Evolutionary conservation across 2,329 filamentous ascomycete genomes (phyloP), one percentile per base, ranked within the genome.

Genomic region (Monosporascus cannonballus): DNA sequence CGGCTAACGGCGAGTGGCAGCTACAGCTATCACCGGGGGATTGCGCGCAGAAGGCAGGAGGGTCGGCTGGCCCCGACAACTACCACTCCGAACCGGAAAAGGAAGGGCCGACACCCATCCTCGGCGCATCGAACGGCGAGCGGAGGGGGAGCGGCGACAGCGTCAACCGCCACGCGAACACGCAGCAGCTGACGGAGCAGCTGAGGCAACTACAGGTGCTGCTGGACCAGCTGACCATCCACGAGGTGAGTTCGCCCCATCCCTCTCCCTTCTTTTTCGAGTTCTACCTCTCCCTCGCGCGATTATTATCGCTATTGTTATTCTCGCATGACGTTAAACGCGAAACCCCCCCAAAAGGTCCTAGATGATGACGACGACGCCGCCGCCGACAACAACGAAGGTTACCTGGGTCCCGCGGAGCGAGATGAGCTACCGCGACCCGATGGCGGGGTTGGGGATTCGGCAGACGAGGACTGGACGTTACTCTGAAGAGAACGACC

Each of bases 151-250:
- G 4, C 30, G 22, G 9, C 17, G 34, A 25, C 15, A 20, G 30
- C 20, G 18, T 20, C 17, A 42, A n/a, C 9, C 18, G 36, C 20
- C 41, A 18, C 7, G 20, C 41, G 18, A 24, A n/a, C n/a, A 46
- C 22, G 42, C 36, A 46, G 44, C 51, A 50, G 30, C 45, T 58
- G 6, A 44, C 54, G 8, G 51, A 54, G 18, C 56, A 60, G 42
- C 46, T 60, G 6, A 49, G 51, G n/a, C 54, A 60, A 38, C 39
- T 60, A 36, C 56, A 54, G 18, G 42, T 55, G 27, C 22, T 60
- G 9, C 49, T 60, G n/a, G 56, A 56, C 42, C 51, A 52, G 39
- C 49, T 60, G 41, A 46, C 51, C 27, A 30, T 55, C 11, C 39
- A 55, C 9, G 45, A 55, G 37, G 55, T 55, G 34, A 47, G 49